Base-by-base conservation (phyloP, 176 grass and related monocot species). In the Triticum timopheevii region DNA sequence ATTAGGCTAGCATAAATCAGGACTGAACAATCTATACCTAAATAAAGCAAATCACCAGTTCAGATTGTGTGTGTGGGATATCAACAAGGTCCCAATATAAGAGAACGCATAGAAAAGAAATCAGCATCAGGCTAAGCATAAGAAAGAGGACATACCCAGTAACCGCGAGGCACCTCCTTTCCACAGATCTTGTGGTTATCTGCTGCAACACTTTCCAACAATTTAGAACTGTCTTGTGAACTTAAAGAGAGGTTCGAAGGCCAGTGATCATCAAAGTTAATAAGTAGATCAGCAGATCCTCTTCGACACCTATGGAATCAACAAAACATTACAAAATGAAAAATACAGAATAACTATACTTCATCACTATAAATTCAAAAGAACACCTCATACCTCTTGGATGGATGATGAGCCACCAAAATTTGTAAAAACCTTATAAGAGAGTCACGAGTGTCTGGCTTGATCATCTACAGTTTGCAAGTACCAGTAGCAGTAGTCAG, bases 191-290 rank as follows among this genome's bases (percentile, higher is more conserved):
- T 67, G 56, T 85, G 65, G 42, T 86, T 88, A 28, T 92, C 91
- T 72, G 79, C 79, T 27, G 83, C 38, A 85, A 74, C 89, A 83
- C 69, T 80, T 87, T 84, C 82, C 74, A 93, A 86, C 68, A 94
- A 79, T 82, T 16, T 80, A 44, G 86, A 86, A 61, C 61, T 80
- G 27, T 89, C 92, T 78, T 88, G 83, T 49, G 69, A 90, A 91
- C 85, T 91, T 65, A 88, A 82, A 34, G 71, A 92, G 73, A 88
- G 25, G 77, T 88, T 93, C n/a, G 87, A 96, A 85, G 94, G 90
- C 97, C 97, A 99, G 79, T 88, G 80, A 86, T 96, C 92, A 91
- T 99, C 93, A 22, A 96, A 99, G 80, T 93, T 93, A 81, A 99
- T 83, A 66, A 99, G 92, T 71, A 99, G 72, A 56, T 94, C 92